Evolutionary conservation across 2,329 filamentous ascomycete species (phyloP).

Genomic region (Rhinocladiella similis): DNA sequence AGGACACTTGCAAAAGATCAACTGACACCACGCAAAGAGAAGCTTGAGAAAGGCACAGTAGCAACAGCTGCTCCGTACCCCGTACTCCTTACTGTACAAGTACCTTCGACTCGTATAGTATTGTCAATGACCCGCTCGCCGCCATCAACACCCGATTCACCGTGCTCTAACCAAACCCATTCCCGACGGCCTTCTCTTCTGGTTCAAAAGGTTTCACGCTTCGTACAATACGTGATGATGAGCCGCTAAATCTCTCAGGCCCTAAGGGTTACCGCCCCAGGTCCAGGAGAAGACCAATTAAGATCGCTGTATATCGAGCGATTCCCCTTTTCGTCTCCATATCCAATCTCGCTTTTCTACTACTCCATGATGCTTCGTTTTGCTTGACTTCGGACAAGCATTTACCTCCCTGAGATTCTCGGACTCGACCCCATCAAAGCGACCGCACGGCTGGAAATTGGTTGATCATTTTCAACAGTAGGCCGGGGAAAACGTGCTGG

Average conservation of each 20-base stretch:
- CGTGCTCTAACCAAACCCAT: not conserved
- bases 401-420: not conserved
- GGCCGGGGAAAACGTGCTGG: not conserved
- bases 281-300: not conserved
- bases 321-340: not conserved
- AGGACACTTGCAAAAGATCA: too few species aligned
- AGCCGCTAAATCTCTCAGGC: not conserved
- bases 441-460: not conserved
- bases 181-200: not conserved
- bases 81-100: too few species aligned
- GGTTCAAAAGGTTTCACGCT: not conserved
- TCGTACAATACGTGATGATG: not conserved
- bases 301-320: not conserved
- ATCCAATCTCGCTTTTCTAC: not conserved
- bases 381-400: not conserved
- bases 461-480: not conserved
- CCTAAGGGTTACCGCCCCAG: not conserved
- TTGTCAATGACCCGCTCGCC: too few species aligned
- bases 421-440: not conserved
- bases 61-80: too few species aligned
- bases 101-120: too few species aligned
- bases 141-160: not conserved
- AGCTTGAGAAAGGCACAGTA: too few species aligned
- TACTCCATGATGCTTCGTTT: not conserved
- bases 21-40: too few species aligned